Evolutionary conservation across 192 early-diverging fungal genomes (phyloP), one percentile per base, ranked within the genome.

Genomic region (Coemansia sp.): DNA sequence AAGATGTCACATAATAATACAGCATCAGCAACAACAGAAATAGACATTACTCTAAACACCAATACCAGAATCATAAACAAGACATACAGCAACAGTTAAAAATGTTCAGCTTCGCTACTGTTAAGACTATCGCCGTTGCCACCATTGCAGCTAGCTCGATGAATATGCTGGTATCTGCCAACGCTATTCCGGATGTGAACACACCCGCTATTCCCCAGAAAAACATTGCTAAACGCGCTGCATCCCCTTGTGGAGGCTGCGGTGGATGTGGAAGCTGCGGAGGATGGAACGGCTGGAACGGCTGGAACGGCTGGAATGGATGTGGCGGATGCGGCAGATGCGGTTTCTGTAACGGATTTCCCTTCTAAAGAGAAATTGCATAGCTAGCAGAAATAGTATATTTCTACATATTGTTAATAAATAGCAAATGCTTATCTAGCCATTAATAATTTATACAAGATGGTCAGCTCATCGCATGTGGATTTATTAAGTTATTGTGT

Each of bases 221-320:
- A 23, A 50, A 19, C 8, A n/a, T 50, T 23, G 24, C 27, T 18
- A 50, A 50, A 25, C 24, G 48, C n/a, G 11, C 34, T 37, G 34
- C 34, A 37, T 23, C 48, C 1, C 48, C 48, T 50, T 50, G 48
- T 25, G 48, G 48, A 14, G 23, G 48, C 9, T 23, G 48, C 48
- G 18, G 24, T 24, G 21, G 21, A 15, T 48, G 46, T 21, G 46
- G 46, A 2, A 17, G 27, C 27, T 30, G 27, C 27, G 27, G 23
- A 13, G 23, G 22, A 23, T 48, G 46, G 46, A 25, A 25, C 46
- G 24, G 27, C 27, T 30, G 27, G 27, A 30, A 17, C n/a, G 24
- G 23, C 2, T 50, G 48, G 48, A 27, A 27, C 47, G 27, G 23
- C 21, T 48, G 46, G 46, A 23, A 13, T 44, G 43, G 43, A 44